phyloP scores from a whole-genome alignment of 176 grass and related monocot species.

The Typha latifolia region DNA sequence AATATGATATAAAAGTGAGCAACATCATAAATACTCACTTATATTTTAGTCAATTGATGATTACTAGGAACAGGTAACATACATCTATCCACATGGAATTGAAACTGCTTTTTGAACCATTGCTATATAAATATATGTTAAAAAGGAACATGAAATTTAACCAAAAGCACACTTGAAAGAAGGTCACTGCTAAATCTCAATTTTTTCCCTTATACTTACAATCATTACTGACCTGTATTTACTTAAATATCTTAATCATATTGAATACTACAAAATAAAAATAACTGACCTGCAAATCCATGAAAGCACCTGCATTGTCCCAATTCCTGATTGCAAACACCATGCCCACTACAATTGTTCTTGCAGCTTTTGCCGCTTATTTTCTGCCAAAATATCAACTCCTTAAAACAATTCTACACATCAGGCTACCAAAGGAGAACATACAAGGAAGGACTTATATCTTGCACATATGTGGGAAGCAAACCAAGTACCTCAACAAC shows the following conservation, averaged over 20 bases:
- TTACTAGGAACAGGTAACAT: too few species aligned
- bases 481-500: slow-evolving; percentile 39
- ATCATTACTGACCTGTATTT: background rate
- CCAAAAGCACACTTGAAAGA: background rate
- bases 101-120: too few species aligned
- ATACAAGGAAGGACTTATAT: background rate
- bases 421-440: background rate
- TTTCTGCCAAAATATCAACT: slow-evolving; percentile 24
- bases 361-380: slow-evolving; percentile 42
- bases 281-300: slow-evolving; percentile 71
- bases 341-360: slow-evolving; percentile 50
- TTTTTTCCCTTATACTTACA: background rate
- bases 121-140: too few species aligned
- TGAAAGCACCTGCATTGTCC: slow-evolving; percentile 95
- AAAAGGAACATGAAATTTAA: too few species aligned
- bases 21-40: too few species aligned
- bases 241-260: background rate
- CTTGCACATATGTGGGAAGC: background rate
- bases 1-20: too few species aligned
- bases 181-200: background rate
- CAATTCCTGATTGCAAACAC: slow-evolving; percentile 70
- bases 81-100: too few species aligned
- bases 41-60: too few species aligned
- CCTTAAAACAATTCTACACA: background rate
- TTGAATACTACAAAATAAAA: background rate